Base-by-base conservation (phyloP, 75 land plant species). In the Azolla pinnata region DNA sequence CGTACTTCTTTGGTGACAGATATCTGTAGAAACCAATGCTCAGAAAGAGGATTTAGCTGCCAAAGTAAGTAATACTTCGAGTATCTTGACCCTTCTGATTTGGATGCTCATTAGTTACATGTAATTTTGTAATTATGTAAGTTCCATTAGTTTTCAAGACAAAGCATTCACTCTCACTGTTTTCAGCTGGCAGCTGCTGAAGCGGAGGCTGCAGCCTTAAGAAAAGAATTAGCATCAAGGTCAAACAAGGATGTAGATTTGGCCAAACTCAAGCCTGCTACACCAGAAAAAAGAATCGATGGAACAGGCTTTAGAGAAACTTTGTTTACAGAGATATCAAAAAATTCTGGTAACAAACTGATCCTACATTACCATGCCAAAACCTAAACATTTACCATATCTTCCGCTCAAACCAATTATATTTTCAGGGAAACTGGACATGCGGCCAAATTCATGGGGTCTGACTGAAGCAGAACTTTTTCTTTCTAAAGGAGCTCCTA, bases 121-220 rank as follows among this genome's bases (percentile, higher is more conserved):
- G n/a, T n/a, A n/a, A n/a, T n/a, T n/a, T n/a, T n/a, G n/a, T n/a
- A n/a, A n/a, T n/a, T n/a, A n/a, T n/a, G n/a, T n/a, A n/a, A n/a
- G n/a, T n/a, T n/a, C n/a, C n/a, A n/a, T n/a, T n/a, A n/a, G n/a
- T n/a, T n/a, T n/a, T n/a, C n/a, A n/a, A n/a, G n/a, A n/a, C n/a
- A n/a, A n/a, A n/a, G n/a, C n/a, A n/a, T n/a, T n/a, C n/a, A n/a
- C n/a, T n/a, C n/a, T n/a, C n/a, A n/a, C n/a, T n/a, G n/a, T n/a
- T n/a, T n/a, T 46, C 71, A 75, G 76, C 57, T 75, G 61, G 78
- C 76, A 59, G 78, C 78, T 60, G 78, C 76, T 33, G 76, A 75
- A 67, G 78, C 78, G 19, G 78, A 75, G 63, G 78, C 78, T 7
- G 68, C 65, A 35, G 48, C 69, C 14, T 44, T 75, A 44, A 66